phyloP scores from a whole-genome alignment of 768 basidiomycete genomes.

The Heimioporus sp. region DNA sequence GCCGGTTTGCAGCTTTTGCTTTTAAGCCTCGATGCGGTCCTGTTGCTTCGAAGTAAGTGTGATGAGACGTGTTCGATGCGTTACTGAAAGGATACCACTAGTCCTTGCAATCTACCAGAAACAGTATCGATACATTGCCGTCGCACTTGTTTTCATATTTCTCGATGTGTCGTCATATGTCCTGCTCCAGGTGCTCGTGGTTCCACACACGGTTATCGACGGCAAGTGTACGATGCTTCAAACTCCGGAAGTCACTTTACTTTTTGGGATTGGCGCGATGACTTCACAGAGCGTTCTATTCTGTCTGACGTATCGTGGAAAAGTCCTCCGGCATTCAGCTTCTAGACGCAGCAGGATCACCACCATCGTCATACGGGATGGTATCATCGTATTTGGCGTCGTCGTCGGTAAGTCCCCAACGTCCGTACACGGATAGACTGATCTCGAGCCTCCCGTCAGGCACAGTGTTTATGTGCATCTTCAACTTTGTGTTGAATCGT shows the following conservation, averaged over 20 bases:
- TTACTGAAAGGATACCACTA: not conserved
- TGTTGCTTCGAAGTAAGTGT: constrained; percentile 21
- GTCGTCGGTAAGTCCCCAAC: constrained; percentile 9
- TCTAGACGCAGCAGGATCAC: constrained; percentile 14
- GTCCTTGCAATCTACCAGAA: constrained; percentile 16
- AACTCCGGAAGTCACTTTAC: not conserved
- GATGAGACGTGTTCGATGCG: not conserved
- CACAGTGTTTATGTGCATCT: not conserved
- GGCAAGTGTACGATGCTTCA: constrained; percentile 7
- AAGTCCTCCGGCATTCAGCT: not conserved
- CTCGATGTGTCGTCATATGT: not conserved
- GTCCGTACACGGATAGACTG: not conserved
- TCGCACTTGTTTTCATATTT: constrained; percentile 2
- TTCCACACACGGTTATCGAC: constrained; percentile 5
- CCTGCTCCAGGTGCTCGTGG: not conserved
- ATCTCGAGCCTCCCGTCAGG: not conserved
- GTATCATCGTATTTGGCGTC: constrained; percentile 7
- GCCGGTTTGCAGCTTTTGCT: constrained; percentile 9
- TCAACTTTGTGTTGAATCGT: constrained; percentile 4
- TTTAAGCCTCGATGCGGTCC: constrained; percentile 9
- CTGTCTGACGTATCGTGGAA: constrained; percentile 15
- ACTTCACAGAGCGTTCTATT: constrained; percentile 14
- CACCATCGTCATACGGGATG: constrained; percentile 15
- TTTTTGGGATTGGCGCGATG: constrained; percentile 2
- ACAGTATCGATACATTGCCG: not conserved